Evolutionary conservation across 2,329 filamentous ascomycete genomes (phyloP).

Genomic region (Diplodia corticola): DNA sequence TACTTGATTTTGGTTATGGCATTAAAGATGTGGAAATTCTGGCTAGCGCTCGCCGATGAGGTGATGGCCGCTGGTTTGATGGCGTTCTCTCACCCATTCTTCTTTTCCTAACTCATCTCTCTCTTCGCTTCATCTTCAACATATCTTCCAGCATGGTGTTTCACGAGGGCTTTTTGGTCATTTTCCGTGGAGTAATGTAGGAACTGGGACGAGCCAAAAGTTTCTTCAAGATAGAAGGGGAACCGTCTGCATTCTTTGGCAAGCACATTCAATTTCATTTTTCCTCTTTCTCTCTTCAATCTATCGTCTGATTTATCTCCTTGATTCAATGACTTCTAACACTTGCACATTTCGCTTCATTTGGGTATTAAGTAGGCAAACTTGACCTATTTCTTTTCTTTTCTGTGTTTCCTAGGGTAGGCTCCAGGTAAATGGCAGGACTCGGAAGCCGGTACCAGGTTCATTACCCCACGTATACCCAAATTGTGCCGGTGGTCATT

Average conservation of each 20-base stretch:
- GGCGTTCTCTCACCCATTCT: background rate
- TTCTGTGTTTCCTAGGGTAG: conserved; percentile 6
- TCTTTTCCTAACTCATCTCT: background rate
- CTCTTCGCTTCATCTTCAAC: background rate
- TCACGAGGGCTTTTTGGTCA: background rate
- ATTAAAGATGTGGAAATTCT: conserved; percentile 52
- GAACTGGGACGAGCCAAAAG: conserved; percentile 12
- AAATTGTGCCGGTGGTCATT: conserved; percentile 11
- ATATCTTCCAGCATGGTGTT: conserved; percentile 12
- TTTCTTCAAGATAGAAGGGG: conserved; percentile 16
- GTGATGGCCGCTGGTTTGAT: background rate
- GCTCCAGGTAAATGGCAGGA: conserved; percentile 2
- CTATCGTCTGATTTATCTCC: background rate
- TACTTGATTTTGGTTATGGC: conserved; percentile 83
- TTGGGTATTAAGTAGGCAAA: background rate
- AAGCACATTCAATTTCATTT: conserved; percentile 8
- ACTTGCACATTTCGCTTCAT: background rate
- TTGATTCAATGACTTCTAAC: background rate
- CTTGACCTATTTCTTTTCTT: background rate
- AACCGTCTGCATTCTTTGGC: conserved; percentile 13
- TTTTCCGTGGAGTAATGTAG: conserved; percentile 16
- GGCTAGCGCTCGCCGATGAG: conserved; percentile 7
- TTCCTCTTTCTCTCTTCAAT: background rate
- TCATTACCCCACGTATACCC: conserved; percentile 15
- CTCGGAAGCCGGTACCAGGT: background rate